Evolutionary conservation across 192 early-diverging fungal species (phyloP).

Genomic region (Linnemannia elongata): DNA sequence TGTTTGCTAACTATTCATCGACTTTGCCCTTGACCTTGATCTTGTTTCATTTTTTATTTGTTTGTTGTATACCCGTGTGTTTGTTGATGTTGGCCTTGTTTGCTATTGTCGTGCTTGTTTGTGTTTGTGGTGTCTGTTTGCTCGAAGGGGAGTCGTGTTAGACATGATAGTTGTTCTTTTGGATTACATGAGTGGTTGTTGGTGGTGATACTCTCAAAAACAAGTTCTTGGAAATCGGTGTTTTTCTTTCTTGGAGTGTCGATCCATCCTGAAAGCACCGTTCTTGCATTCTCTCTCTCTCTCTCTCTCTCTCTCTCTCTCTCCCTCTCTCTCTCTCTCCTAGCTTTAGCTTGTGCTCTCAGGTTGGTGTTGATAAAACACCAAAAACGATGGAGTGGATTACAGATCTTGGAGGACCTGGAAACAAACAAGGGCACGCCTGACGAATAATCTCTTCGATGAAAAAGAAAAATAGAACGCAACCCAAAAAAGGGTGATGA

Average conservation of each 20-base stretch:
- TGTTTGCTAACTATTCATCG: not conserved
- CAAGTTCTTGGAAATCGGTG: too few relatives aligned
- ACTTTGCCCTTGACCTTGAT: not conserved
- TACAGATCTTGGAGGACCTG: not conserved
- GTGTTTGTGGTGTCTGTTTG: not conserved
- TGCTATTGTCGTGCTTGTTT: not conserved
- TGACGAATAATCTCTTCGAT: not conserved
- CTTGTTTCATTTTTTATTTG: not conserved
- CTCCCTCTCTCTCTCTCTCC: not conserved
- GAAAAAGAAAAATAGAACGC: not conserved
- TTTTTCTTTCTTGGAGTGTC: too few relatives aligned
- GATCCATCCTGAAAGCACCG: too few relatives aligned
- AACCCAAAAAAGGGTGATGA: too few relatives aligned
- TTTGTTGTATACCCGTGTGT: not conserved
- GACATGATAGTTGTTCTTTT: not conserved
- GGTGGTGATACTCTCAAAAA: not conserved
- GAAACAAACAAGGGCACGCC: too few relatives aligned
- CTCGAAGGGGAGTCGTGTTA: not conserved
- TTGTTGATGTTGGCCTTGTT: not conserved
- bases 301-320: not conserved
- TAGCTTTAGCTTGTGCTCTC: not conserved
- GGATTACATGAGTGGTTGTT: not conserved
- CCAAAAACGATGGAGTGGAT: not conserved
- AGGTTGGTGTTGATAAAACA: not conserved
- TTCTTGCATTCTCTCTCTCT: not conserved